A percentile compares a stretch with the other conserved stretches of the same genome.
Conservation (phyloP, 768 basidiomycete species). For the Udeniomyces megalosporus region DNA sequence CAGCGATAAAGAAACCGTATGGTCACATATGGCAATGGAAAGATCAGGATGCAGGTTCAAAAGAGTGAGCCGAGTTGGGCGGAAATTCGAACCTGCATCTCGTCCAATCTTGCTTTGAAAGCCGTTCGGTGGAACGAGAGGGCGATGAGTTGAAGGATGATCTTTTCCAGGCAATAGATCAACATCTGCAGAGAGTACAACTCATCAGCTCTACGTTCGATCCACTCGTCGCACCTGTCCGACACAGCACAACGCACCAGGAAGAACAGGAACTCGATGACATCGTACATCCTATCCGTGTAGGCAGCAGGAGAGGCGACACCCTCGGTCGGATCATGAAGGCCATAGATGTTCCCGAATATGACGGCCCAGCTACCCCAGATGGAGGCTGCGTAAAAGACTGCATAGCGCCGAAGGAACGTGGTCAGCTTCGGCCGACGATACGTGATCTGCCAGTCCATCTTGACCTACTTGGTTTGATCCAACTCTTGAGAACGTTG, state of each 20-base stretch:
- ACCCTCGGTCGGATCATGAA: conserved; percentile 36
- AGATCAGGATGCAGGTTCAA: neutral
- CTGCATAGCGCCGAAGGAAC: neutral
- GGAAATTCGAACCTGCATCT: conserved; percentile 29
- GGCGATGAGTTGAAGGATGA: conserved; percentile 52
- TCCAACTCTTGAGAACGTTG: conserved; percentile 48
- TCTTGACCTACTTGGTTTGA: conserved; percentile 15
- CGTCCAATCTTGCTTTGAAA: conserved; percentile 51
- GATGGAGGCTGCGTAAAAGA: conserved; percentile 51
- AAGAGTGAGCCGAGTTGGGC: neutral
- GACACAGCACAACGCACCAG: conserved; percentile 28
- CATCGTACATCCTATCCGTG: conserved; percentile 37
- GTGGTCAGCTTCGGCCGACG: neutral
- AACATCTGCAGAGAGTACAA: conserved; percentile 29
- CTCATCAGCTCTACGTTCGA: too few relatives aligned
- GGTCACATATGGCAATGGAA: neutral
- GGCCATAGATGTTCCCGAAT: conserved; percentile 47
- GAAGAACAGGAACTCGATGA: conserved; percentile 60
- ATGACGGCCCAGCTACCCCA: conserved; percentile 63
- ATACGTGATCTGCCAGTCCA: too few relatives aligned
- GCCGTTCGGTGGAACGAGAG: conserved; percentile 64
- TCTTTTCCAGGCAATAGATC: conserved; percentile 45
- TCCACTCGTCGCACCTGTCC: too few relatives aligned
- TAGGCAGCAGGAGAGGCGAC: conserved; percentile 43
- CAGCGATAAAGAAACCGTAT: too few relatives aligned